phyloP scores from a whole-genome alignment of 1,284 basidiomycete genomes.

The Irpex rosettiformis region DNA sequence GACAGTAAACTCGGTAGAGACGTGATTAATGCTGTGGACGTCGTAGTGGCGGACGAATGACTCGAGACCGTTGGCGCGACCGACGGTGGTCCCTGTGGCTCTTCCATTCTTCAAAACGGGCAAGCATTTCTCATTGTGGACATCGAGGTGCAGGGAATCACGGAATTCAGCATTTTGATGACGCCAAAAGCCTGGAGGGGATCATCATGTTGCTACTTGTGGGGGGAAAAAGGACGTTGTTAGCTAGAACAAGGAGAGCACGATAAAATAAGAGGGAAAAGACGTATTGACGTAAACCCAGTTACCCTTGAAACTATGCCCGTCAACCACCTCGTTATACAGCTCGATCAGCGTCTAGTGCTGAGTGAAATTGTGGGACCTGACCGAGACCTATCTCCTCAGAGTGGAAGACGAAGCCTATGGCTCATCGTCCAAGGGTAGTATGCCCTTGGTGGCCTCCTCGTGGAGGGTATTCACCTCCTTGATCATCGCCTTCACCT shows the following conservation, averaged over 20 bases:
- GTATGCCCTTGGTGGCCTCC: slow-evolving; percentile 26
- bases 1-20: slow-evolving; percentile 22
- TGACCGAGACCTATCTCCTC: slow-evolving; percentile 25
- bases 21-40: slow-evolving; percentile 13
- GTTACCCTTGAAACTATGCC: slow-evolving; percentile 31
- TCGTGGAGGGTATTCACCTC: slow-evolving; percentile 23
- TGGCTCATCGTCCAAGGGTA: slow-evolving; percentile 23
- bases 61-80: slow-evolving; percentile 25
- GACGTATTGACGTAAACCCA: slow-evolving; percentile 30
- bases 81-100: slow-evolving; percentile 28
- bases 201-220: slow-evolving; percentile 24
- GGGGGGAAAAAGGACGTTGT: too few species aligned
- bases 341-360: slow-evolving; percentile 34
- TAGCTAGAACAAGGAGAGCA: slow-evolving; percentile 16
- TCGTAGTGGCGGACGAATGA: slow-evolving; percentile 24
- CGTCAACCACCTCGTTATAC: slow-evolving; percentile 27
- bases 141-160: slow-evolving; percentile 20
- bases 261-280: slow-evolving; percentile 18
- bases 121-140: slow-evolving; percentile 20
- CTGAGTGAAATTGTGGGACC: slow-evolving; percentile 21
- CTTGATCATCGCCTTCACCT: slow-evolving; percentile 23
- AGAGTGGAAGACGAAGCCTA: slow-evolving; percentile 34
- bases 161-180: slow-evolving; percentile 21
- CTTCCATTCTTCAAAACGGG: slow-evolving; percentile 28
- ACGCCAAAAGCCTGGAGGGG: slow-evolving; percentile 26